Evolutionary conservation across 2,329 filamentous ascomycete species (phyloP).

Genomic region (Lojkania enalia): DNA sequence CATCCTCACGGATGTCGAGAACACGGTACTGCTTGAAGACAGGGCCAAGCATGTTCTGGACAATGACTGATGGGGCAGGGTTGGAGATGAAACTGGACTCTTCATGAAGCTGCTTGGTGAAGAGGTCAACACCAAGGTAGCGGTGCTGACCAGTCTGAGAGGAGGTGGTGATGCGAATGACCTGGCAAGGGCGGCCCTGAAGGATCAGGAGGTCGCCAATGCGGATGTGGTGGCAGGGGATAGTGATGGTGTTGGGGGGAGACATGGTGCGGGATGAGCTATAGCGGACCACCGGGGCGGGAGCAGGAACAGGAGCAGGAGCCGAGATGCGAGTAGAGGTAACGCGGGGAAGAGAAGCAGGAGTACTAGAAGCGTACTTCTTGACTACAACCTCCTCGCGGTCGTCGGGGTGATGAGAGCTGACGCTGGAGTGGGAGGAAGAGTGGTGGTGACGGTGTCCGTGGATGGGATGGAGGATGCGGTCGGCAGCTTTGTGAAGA

Average conservation of each 20-base stretch:
- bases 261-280: constrained; percentile 39
- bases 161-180: constrained; percentile 99
- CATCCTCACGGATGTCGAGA: constrained; percentile 89
- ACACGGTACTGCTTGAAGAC: constrained; percentile 99
- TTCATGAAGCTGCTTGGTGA: constrained; percentile 99
- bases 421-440: constrained; percentile 44
- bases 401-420: constrained; percentile 25
- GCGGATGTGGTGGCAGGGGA: constrained; percentile 99
- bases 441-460: constrained; percentile 56
- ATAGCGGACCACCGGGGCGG: neutral
- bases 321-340: constrained; percentile 7
- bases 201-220: constrained; percentile 98
- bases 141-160: constrained; percentile 98
- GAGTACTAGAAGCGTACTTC: constrained; percentile 38
- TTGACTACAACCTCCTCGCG: constrained; percentile 54
- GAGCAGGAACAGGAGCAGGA: constrained; percentile 25
- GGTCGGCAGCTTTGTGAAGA: constrained; percentile 67
- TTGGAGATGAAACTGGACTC: constrained; percentile 98
- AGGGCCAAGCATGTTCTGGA: constrained; percentile 99
- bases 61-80: constrained; percentile 92
- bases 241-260: constrained; percentile 88
- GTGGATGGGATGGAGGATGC: constrained; percentile 65
- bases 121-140: constrained; percentile 99
- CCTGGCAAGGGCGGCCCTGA: constrained; percentile 98
- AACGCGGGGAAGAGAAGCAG: constrained; percentile 23